Evolutionary conservation across 2,329 filamentous ascomycete genomes (phyloP).

Genomic region (Fusarium concolor): DNA sequence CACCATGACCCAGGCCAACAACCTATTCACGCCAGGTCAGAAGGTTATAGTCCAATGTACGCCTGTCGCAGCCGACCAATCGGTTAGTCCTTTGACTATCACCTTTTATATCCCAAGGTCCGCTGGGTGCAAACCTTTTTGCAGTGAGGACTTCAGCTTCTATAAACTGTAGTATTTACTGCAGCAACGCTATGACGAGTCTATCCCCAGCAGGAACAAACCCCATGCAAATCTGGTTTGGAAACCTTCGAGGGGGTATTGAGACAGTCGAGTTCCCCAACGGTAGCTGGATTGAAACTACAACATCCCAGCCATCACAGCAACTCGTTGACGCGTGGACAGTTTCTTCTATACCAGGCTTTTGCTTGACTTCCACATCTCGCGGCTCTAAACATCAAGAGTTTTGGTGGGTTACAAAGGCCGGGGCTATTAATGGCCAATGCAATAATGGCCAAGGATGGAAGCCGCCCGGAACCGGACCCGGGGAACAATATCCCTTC

Average conservation of each 20-base stretch:
- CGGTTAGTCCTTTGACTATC: neutral
- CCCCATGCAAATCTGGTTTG: neutral
- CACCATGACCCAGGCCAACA: neutral
- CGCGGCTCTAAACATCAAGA: neutral
- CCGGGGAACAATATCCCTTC: neutral
- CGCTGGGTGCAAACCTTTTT: neutral
- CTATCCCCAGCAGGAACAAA: neutral
- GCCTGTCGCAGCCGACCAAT: neutral
- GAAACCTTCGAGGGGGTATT: neutral
- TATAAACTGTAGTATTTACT: neutral
- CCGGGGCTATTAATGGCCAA: neutral
- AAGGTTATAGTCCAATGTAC: neutral
- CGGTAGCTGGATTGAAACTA: too few relatives aligned
- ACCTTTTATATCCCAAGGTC: neutral
- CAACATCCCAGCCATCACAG: accelerated
- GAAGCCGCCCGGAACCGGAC: neutral
- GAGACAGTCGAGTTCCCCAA: neutral
- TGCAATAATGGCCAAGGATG: neutral
- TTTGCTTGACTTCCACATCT: neutral
- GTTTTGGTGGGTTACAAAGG: neutral
- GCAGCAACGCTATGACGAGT: neutral
- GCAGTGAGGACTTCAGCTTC: too few relatives aligned
- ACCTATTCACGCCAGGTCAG: neutral
- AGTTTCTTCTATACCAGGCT: neutral
- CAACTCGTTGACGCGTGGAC: neutral